Base-by-base conservation (phyloP, 495 filamentous ascomycete species). In the Xylaria castorea region DNA sequence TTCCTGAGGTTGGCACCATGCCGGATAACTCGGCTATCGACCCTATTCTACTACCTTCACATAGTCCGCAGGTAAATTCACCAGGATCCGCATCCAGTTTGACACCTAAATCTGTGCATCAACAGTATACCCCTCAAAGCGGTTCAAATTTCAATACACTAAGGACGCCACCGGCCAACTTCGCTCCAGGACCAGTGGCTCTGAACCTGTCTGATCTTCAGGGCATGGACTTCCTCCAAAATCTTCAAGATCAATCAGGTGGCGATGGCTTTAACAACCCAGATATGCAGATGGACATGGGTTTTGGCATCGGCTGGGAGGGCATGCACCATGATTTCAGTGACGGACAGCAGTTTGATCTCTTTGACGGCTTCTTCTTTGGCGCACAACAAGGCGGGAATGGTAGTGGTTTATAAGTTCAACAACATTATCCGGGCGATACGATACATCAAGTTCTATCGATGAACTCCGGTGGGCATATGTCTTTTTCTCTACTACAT, bases 291-390 rank as follows among this genome's bases (percentile, higher is more conserved):
- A 88, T 93, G 80, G 91, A 93, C 73, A 83, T 95, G 60, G 92
- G 92, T 0, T 92, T 94, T 75, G 92, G 92, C 27, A 85, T 93
- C 74, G 91, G 90, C 14, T 87, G 85, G 73, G 88, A 92, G 53
- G 92, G 91, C 30, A 85, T 89, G 74, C 89, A 92, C 76, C 92
- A 95, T 81, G 92, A 95, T 79, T 94, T 92, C 83, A 91, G 88
- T 71, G 93, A 95, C 63, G 92, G 91, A 32, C 85, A 88, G 70
- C 91, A 91, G 69, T 88, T 95, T 75, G 94, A 97, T 86, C 81
- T 97, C 38, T 92, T 97, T 79, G 93, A 97, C 80, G 94, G 93
- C 0, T 97, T 95, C 79, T 97, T 95, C 84, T 97, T 97, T 83
- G 94, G 94, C 1, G 85, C 84, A 12, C 82, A 82, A 74, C 79